A percentile compares a stretch with the other conserved stretches of the same genome.
phyloP scores from a whole-genome alignment of 345 rosid genomes.

The Arabis alpina region DNA sequence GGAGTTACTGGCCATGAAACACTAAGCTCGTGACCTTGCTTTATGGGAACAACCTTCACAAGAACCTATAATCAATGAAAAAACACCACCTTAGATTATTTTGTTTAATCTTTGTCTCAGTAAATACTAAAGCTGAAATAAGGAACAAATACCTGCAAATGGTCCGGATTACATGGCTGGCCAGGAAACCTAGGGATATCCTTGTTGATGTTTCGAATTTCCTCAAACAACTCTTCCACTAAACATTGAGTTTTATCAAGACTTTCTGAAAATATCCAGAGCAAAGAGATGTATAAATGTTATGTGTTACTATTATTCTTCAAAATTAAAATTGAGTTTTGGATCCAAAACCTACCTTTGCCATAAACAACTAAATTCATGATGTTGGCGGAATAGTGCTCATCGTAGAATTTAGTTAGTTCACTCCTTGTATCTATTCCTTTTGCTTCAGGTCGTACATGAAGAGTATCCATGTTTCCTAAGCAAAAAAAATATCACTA shows the following conservation, averaged over 20 bases:
- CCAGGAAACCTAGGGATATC: conserved; percentile 57
- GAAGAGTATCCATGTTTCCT: conserved; percentile 92
- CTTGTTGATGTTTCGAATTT: conserved; percentile 59
- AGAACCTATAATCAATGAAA: conserved; percentile 58
- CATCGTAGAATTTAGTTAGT: conserved; percentile 77
- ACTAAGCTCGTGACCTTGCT: conserved; percentile 66
- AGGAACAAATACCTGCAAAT: conserved; percentile 64
- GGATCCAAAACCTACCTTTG: conserved; percentile 59
- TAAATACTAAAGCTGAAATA: conserved; percentile 21
- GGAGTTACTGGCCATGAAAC: conserved; percentile 85
- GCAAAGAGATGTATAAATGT: too few species aligned
- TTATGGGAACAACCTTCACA: conserved; percentile 75
- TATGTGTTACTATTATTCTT: too few species aligned
- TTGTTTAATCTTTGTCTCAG: background rate
- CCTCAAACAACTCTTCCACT: conserved; percentile 70
- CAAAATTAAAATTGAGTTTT: background rate
- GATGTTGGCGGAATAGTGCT: conserved; percentile 85
- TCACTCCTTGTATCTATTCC: conserved; percentile 79
- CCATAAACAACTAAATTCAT: conserved; percentile 87
- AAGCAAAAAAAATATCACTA: conserved; percentile 24
- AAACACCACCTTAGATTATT: background rate
- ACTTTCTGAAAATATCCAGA: too few species aligned
- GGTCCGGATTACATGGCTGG: conserved; percentile 76
- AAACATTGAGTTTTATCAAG: conserved; percentile 67
- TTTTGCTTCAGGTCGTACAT: conserved; percentile 67